These are phyloP conservation scores for Pittosporum tobira DNA, from an alignment of 129 eudicot species.

Conservation along the genomic window DNA sequence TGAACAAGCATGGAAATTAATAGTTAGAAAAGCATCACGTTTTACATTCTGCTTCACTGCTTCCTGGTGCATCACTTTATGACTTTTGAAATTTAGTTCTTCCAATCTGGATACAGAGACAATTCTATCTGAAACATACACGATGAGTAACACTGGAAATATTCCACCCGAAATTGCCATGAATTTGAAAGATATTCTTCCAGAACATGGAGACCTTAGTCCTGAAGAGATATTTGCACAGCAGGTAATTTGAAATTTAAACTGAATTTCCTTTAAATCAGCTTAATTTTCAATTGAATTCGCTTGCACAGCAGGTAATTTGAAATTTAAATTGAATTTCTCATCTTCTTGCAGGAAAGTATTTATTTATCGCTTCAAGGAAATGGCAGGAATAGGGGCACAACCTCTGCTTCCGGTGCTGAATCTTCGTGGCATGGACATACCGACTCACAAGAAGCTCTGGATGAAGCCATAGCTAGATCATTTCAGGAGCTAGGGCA, in stretches of 20 bases:
- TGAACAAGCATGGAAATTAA: neutral
- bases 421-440: slow-evolving; percentile 39
- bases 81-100: slow-evolving; percentile 2
- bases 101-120: neutral
- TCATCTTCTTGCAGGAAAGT: slow-evolving; percentile 44
- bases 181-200: slow-evolving; percentile 37
- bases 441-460: slow-evolving; percentile 43
- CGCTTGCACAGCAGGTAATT: slow-evolving; percentile 61
- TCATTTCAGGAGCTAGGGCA: slow-evolving; percentile 72
- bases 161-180: slow-evolving; percentile 49
- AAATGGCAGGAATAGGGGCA: slow-evolving; percentile 23
- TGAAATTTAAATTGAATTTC: neutral
- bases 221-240: slow-evolving; percentile 64
- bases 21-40: neutral
- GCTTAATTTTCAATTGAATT: too few species aligned
- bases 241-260: slow-evolving; percentile 35
- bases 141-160: slow-evolving; percentile 31
- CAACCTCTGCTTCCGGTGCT: slow-evolving; percentile 23
- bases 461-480: slow-evolving; percentile 87
- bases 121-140: slow-evolving; percentile 6
- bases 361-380: slow-evolving; percentile 53
- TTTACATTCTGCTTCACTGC: neutral
- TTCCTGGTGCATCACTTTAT: neutral
- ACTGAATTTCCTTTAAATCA: neutral
- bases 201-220: slow-evolving; percentile 55